Conservation (phyloP, 108 stramenopile species). For the Conticribra guillardii region DNA sequence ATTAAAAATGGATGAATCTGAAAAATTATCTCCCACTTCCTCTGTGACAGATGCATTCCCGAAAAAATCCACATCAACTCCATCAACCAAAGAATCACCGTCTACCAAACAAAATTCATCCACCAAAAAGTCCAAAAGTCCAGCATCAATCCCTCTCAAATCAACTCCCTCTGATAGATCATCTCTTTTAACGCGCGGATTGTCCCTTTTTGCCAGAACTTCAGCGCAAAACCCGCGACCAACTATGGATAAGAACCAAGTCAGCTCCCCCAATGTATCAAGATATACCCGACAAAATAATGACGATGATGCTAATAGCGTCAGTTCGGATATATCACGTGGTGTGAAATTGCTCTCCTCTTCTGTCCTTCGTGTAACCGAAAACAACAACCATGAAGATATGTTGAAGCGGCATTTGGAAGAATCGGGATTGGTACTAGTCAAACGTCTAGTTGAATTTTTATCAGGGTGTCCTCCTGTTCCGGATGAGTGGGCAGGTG, state of each 20-base stretch:
- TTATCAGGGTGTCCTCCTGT: conserved; percentile 48
- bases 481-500: conserved; percentile 23
- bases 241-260: not conserved
- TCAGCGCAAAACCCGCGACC: not conserved
- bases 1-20: too few species aligned
- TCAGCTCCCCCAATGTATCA: not conserved
- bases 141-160: conserved; percentile 9
- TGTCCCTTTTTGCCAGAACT: conserved; percentile 20
- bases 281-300: conserved; percentile 8
- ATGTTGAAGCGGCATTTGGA: conserved; percentile 28
- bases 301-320: conserved; percentile 37
- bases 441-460: conserved; percentile 50
- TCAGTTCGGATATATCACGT: conserved; percentile 37
- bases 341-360: conserved; percentile 23
- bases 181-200: conserved; percentile 24
- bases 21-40: not conserved
- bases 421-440: conserved; percentile 43
- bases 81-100: not conserved
- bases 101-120: not conserved
- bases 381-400: conserved; percentile 13
- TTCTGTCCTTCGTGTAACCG: not conserved
- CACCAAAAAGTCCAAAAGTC: too few species aligned
- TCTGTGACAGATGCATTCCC: not conserved
- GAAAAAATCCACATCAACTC: not conserved
- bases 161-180: conserved; percentile 16